A percentile compares a stretch with the other conserved stretches of the same genome.
phyloP scores from a whole-genome alignment of 1,139 yeast genomes.

The Lodderomyces jiufengensis region DNA sequence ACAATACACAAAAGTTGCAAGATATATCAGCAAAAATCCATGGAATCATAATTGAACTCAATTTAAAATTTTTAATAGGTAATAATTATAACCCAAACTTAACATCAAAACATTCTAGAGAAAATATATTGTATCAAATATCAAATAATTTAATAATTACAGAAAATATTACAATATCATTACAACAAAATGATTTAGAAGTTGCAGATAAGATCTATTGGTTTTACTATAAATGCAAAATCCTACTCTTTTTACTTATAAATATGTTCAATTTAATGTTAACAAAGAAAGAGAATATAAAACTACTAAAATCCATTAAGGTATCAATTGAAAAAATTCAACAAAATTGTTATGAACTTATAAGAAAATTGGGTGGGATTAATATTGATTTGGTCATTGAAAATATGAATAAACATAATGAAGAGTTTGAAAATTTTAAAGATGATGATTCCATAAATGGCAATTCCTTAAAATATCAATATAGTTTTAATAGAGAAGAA shows the following conservation, averaged over 20 bases:
- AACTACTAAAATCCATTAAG: not conserved
- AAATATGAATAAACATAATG: not conserved
- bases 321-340: not conserved
- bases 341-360: conserved; percentile 3
- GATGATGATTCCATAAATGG: too few species aligned
- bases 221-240: conserved; percentile 14
- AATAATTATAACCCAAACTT: not conserved
- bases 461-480: too few species aligned
- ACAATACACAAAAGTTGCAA: too few species aligned
- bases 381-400: not conserved
- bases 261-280: conserved; percentile 6
- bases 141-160: not conserved
- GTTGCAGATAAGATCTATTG: conserved; percentile 8
- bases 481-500: conserved; percentile 11
- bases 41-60: conserved; percentile 3
- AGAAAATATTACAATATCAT: not conserved
- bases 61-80: conserved; percentile 2
- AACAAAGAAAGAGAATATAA: conserved; percentile 2
- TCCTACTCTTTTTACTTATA: conserved; percentile 12
- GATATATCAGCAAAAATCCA: too few species aligned
- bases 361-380: not conserved
- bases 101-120: not conserved
- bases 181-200: conserved; percentile 3
- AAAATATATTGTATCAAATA: not conserved
- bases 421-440: too few species aligned